These are phyloP conservation scores for Chloromonas sp. DNA, from an alignment of 163 green algal genomes.

Conservation along the genomic window DNA sequence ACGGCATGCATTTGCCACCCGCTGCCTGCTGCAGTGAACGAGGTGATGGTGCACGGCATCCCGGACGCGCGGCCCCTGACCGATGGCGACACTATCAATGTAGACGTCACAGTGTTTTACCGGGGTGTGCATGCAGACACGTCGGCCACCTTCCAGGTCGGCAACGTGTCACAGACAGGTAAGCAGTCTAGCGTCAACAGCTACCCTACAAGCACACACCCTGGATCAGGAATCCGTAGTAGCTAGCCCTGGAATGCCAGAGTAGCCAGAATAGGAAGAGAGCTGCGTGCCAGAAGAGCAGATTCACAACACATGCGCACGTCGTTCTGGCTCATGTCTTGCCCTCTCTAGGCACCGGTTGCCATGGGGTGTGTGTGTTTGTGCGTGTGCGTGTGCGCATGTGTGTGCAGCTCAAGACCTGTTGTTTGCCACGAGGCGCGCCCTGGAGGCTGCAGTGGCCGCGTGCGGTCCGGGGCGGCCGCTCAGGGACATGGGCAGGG, in stretches of 20 bases:
- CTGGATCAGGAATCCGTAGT: neutral
- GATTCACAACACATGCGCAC: too few species aligned
- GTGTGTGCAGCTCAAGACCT: constrained; percentile 29
- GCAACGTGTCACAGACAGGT: constrained; percentile 14
- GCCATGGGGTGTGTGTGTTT: too few species aligned
- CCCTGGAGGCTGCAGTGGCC: constrained; percentile 62
- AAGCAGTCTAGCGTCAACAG: neutral
- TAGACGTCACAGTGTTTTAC: constrained; percentile 80
- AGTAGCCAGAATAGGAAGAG: neutral
- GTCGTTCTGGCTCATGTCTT: too few species aligned
- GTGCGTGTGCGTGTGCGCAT: too few species aligned
- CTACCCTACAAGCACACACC: neutral
- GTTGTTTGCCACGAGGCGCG: constrained; percentile 55
- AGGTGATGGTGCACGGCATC: constrained; percentile 79
- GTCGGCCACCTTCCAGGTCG: constrained; percentile 76
- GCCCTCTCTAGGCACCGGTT: too few species aligned
- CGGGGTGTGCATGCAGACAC: constrained; percentile 91
- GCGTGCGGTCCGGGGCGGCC: constrained; percentile 57
- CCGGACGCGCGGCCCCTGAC: constrained; percentile 64
- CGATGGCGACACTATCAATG: constrained; percentile 89
- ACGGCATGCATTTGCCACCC: too few species aligned
- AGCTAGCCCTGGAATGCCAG: neutral
- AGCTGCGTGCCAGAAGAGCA: too few species aligned
- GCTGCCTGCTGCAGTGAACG: constrained; percentile 66
- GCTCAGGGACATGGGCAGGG: constrained; percentile 65